Base-by-base conservation (phyloP, 495 filamentous ascomycete species). In the Lasiosphaeris hirsuta region DNA sequence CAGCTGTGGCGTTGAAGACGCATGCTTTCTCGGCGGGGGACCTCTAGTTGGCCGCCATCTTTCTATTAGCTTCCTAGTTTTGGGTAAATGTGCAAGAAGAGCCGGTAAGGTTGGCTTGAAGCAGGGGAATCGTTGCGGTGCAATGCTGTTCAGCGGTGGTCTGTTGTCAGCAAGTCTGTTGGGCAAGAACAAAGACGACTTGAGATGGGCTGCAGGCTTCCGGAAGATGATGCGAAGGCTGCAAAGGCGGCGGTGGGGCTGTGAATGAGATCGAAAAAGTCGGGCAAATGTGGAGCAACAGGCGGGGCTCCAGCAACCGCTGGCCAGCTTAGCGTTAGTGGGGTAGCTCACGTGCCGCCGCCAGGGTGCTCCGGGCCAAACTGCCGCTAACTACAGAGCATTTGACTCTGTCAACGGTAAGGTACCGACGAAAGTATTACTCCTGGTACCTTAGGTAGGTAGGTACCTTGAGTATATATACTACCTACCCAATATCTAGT, bases 1-100 rank as follows among this genome's bases (percentile, higher is more conserved):
- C 53, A 57, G 61, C 49, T 59, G 64, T 51, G 59, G 63, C 58
- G 65, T 62, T 63, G 58, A 62, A 63, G 56, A 58, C 51, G 44
- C 67, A 70, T 70, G 62, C 30, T 48, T 68, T 52, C 50, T 51
- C 35, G 51, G 56, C 51, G 60, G 42, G 42, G 47, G 17, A 38
- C 43, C 34, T 38, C 37, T 40, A 51, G 49, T 39, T 51, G 49
- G 49, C 49, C 14, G 36, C 36, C 34, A 49, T 49, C 23, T 5
- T 30, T 30, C 23, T 30, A 30, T 30, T 30, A 30, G 23, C 23
- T 30, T 30, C 23, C 23, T 30, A 30, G 23, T 30, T 30, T 2
- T 30, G 23, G 23, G 23, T 5, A 30, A 30, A 30, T 30, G 23
- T 2, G 23, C 23, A 30, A 30, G 2, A 5, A 30, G 23, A 30